Evolutionary conservation across 2,329 filamentous ascomycete species (phyloP).

Genomic region (Aspergillus unguis): DNA sequence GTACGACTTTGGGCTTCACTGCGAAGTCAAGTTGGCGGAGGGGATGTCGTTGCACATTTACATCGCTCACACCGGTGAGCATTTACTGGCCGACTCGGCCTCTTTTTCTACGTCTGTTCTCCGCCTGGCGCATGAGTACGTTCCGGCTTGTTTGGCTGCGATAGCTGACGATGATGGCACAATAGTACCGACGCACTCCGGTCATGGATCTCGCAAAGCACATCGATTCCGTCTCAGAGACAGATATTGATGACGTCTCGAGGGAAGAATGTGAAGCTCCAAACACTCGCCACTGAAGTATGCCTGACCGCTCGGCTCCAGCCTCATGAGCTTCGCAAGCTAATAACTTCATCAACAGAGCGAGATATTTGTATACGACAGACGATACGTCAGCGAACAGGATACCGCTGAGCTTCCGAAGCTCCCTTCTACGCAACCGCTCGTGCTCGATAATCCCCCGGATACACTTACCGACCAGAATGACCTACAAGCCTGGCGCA

Average conservation of each 20-base stretch:
- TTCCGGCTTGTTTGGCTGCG: constrained; percentile 1
- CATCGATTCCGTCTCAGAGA: constrained; percentile 69
- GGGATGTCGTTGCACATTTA: constrained; percentile 86
- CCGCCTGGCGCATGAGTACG: constrained; percentile 5
- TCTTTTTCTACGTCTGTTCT: constrained; percentile 67
- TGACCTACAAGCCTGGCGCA: constrained; percentile 82
- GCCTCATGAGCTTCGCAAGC: neutral
- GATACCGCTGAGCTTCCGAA: constrained; percentile 49
- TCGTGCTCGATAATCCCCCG: constrained; percentile 63
- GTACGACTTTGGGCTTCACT: constrained; percentile 18
- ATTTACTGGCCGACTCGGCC: constrained; percentile 72
- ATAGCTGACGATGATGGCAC: neutral
- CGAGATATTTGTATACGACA: constrained; percentile 91
- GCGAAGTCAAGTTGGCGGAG: constrained; percentile 30
- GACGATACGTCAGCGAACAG: constrained; percentile 59
- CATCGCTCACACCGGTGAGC: constrained; percentile 89
- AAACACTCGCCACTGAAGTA: constrained; percentile 78
- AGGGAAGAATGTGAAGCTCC: constrained; percentile 78
- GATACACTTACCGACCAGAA: constrained; percentile 77
- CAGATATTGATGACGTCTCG: constrained; percentile 84
- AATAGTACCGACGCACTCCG: constrained; percentile 77
- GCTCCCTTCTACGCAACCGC: constrained; percentile 54
- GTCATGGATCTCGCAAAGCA: constrained; percentile 72
- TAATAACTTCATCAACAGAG: constrained; percentile 50
- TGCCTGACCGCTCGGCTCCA: constrained; percentile 15